A percentile compares a stretch with the other conserved stretches of the same genome.
Evolutionary conservation across 305 asterid species (phyloP).

Genomic region (Fraxinus dipetala): DNA sequence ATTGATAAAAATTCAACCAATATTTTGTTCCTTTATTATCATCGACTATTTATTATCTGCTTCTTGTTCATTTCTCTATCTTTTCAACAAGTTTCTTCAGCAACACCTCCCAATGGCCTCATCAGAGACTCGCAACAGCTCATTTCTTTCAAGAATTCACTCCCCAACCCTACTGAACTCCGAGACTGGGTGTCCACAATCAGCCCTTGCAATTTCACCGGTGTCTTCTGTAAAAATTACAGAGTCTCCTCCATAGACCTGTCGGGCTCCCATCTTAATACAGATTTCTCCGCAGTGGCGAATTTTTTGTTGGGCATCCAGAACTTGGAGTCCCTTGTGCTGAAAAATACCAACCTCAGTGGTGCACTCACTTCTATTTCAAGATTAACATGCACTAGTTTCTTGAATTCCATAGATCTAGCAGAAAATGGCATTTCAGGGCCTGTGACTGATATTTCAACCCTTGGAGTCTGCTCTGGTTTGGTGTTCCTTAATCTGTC

Average conservation of each 20-base stretch:
- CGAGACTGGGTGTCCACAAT: slow-evolving; percentile 34
- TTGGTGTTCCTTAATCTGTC: slow-evolving; percentile 58
- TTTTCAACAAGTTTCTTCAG: slow-evolving; percentile 6
- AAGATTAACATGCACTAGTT: slow-evolving; percentile 36
- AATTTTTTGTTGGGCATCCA: slow-evolving; percentile 29
- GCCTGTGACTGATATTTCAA: slow-evolving; percentile 49
- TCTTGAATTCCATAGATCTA: slow-evolving; percentile 38
- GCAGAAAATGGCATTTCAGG: slow-evolving; percentile 69
- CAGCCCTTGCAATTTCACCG: slow-evolving; percentile 37
- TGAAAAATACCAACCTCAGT: slow-evolving; percentile 33
- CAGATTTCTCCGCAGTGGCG: slow-evolving; percentile 34
- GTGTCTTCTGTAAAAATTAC: slow-evolving; percentile 42
- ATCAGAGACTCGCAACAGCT: slow-evolving; percentile 38
- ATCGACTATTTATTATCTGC: slow-evolving; percentile 11
- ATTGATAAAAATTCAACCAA: slow-evolving; percentile 24
- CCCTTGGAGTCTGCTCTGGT: slow-evolving; percentile 52
- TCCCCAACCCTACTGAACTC: slow-evolving; percentile 27
- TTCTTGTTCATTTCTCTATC: slow-evolving; percentile 16
- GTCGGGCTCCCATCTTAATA: slow-evolving; percentile 23
- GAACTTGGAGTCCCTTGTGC: slow-evolving; percentile 42
- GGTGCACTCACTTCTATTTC: slow-evolving; percentile 32
- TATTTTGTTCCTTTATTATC: slow-evolving; percentile 23
- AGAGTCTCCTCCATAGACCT: slow-evolving; percentile 43
- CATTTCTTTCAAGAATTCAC: slow-evolving; percentile 36
- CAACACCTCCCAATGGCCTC: slow-evolving; percentile 30